Evolutionary conservation across 1,284 basidiomycete species (phyloP).

Genomic region (Agaricales sp.): DNA sequence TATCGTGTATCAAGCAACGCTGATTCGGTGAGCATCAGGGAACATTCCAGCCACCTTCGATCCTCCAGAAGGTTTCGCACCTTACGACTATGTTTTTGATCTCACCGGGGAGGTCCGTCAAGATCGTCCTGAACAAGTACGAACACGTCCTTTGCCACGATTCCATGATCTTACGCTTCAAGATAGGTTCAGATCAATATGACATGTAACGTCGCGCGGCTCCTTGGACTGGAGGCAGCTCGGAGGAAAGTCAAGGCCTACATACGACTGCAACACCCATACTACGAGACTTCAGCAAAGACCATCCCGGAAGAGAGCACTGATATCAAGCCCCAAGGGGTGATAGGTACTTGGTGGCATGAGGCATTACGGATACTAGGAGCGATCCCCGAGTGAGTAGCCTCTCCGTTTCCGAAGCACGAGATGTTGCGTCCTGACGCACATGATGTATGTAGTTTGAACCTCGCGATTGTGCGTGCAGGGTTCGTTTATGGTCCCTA

Average conservation of each 20-base stretch:
- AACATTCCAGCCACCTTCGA: constrained; percentile 59
- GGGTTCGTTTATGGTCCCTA: constrained; percentile 73
- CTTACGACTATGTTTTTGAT: constrained; percentile 73
- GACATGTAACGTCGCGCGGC: constrained; percentile 64
- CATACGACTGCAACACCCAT: constrained; percentile 72
- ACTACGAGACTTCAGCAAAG: constrained; percentile 71
- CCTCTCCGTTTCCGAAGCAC: constrained; percentile 5
- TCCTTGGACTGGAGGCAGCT: constrained; percentile 60
- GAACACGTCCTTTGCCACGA: constrained; percentile 11
- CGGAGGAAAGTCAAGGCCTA: constrained; percentile 65
- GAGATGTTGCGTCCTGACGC: constrained; percentile 4
- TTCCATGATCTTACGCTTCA: constrained; percentile 4
- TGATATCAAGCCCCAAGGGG: constrained; percentile 63
- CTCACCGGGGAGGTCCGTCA: constrained; percentile 72
- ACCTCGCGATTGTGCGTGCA: constrained; percentile 68
- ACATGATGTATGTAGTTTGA: constrained; percentile 65
- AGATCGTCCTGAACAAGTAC: constrained; percentile 70
- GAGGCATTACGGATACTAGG: constrained; percentile 72
- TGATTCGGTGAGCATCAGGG: constrained; percentile 27
- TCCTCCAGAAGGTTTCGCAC: constrained; percentile 49
- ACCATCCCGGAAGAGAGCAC: constrained; percentile 62
- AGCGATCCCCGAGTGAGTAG: constrained; percentile 57
- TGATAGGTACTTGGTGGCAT: constrained; percentile 84
- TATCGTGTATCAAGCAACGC: constrained; percentile 6
- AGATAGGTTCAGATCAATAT: constrained; percentile 66